Base-by-base conservation (phyloP, 1,139 yeast genomes). In the Diutina pseudorugosa region DNA sequence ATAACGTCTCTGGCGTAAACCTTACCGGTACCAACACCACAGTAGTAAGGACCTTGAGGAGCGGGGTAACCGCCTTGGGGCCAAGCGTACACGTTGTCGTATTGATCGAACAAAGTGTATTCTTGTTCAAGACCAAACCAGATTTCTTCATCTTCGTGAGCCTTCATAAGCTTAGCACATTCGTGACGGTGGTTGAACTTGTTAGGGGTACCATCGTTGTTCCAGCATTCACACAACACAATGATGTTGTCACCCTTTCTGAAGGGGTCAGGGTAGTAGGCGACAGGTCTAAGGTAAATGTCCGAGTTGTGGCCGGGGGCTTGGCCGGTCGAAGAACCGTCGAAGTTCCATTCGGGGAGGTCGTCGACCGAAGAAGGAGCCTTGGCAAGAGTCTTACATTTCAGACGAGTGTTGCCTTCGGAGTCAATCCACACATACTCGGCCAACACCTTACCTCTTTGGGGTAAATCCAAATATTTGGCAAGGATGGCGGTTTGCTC, bases 21-120 rank as follows among this genome's bases (percentile, higher is more conserved):
- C 77, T 89, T 91, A 67, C 98, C 97, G 65, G 97, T 82, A 76
- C 98, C 98, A 60, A 93, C 98, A 83, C 98, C 98, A 79, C 98
- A 93, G 84, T 93, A 93, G 85, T 91, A 93, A 57, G 98, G 98
- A 62, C 98, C 98, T 77, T 93, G 98, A 60, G 98, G 98, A 61
- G 96, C 98, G 68, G 98, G 98, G 93, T 81, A 93, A 57, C 98
- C 98, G 64, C 98, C 98, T 78, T 87, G 83, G 73, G 98, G 98
- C 98, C 98, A 93, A 62, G 96, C 98, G 73, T 90, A 93, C 56
- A 87, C 93, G 64, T 85, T 76, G 70, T 88, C 96, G 65, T 71
- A 85, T 71, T 87, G 85, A 72, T 93, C 98, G 67, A 93, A 87
- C 68, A 93, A 76, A 60, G 98, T 93, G 79, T 93, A 93, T 74